Conservation (phyloP, 257 asterid species). For the Solanum pennellii region DNA sequence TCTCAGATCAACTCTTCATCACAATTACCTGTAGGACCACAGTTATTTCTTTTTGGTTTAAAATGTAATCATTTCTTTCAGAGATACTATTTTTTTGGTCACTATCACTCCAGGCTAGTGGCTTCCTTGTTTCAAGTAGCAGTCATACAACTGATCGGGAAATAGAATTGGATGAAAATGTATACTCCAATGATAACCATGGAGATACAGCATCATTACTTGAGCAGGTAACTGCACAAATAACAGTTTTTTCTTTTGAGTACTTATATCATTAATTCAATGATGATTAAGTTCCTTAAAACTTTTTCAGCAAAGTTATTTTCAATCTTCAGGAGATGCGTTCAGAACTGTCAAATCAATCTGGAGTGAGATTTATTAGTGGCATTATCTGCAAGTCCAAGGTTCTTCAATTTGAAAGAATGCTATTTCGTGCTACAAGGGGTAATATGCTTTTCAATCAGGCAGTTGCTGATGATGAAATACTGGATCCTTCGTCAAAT, state of each 20-base stretch:
- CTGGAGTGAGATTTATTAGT: slow-evolving; percentile 89
- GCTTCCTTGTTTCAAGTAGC: slow-evolving; percentile 68
- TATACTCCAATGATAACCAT: slow-evolving; percentile 28
- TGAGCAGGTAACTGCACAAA: slow-evolving; percentile 46
- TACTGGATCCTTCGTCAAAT: slow-evolving; percentile 71
- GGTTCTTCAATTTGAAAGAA: slow-evolving; percentile 78
- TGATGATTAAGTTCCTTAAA: not conserved
- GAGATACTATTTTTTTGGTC: not conserved
- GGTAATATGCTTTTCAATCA: slow-evolving; percentile 98
- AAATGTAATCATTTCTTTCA: not conserved
- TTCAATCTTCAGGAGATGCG: slow-evolving; percentile 64
- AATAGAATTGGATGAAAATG: slow-evolving; percentile 72
- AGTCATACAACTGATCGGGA: slow-evolving; percentile 46
- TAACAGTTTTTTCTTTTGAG: not conserved
- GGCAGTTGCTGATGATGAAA: slow-evolving; percentile 61
- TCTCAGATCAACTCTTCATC: not conserved
- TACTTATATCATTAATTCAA: not conserved
- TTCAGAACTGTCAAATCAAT: slow-evolving; percentile 62
- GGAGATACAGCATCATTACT: slow-evolving; percentile 58
- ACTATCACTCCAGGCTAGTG: slow-evolving; percentile 53
- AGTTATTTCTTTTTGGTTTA: not conserved
- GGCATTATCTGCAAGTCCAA: slow-evolving; percentile 83
- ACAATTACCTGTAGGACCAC: not conserved
- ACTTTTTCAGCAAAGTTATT: not conserved
- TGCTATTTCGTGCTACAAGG: slow-evolving; percentile 93